These are phyloP conservation scores for Cryptococcus sp. DNA, from an alignment of 1,284 basidiomycete species.

Conservation along the genomic window DNA sequence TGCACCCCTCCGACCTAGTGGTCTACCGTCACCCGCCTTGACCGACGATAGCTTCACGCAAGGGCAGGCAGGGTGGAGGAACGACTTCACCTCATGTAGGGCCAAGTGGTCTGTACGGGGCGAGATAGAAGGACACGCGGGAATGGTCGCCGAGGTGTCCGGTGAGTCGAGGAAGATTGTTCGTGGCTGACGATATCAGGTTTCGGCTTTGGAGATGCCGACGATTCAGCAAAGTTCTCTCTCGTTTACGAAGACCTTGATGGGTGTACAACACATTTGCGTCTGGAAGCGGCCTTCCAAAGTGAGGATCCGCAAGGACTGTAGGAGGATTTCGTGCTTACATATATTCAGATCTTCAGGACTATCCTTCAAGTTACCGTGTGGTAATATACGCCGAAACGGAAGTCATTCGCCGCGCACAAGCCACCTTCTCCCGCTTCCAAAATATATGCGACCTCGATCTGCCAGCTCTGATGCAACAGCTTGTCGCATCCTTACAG, in stretches of 20 bases:
- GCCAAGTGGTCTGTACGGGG: constrained; percentile 8
- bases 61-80: constrained; percentile 14
- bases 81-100: constrained; percentile 14
- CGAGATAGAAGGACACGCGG: constrained; percentile 27
- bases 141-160: constrained; percentile 20
- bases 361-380: no score
- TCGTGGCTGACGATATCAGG: constrained; percentile 11
- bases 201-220: constrained; percentile 11
- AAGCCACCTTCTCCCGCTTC: constrained; percentile 22
- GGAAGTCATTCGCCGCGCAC: constrained; percentile 6
- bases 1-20: background rate
- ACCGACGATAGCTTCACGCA: background rate
- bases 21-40: constrained; percentile 4
- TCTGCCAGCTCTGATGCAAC: constrained; percentile 10
- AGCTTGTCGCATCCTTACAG: constrained; percentile 24
- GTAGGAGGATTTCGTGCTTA: background rate
- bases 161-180: constrained; percentile 12
- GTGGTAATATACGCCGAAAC: constrained; percentile 5
- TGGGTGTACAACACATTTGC: constrained; percentile 7
- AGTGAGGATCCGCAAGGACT: constrained; percentile 6
- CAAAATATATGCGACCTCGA: constrained; percentile 19
- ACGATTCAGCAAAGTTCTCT: constrained; percentile 16
- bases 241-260: constrained; percentile 31
- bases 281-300: constrained; percentile 19
- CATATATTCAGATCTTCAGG: background rate